These are phyloP conservation scores for Apiospora pterosperma DNA, from an alignment of 2,329 filamentous ascomycete species.

Conservation along the genomic window DNA sequence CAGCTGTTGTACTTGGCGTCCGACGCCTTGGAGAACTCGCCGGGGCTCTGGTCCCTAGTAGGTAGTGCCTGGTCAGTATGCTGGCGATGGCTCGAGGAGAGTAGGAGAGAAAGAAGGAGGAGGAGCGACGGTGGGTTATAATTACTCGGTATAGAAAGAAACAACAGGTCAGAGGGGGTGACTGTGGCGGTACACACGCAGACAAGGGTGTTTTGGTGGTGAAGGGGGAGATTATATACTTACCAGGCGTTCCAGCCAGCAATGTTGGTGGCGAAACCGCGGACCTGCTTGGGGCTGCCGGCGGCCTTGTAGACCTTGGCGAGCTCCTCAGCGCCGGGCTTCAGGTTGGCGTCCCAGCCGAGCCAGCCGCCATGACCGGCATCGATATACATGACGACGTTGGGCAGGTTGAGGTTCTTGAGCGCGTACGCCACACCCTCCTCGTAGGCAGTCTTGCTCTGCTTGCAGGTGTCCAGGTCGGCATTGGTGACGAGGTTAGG, in stretches of 20 bases:
- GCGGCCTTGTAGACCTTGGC: slow-evolving; percentile 49
- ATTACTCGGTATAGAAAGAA: too few relatives aligned
- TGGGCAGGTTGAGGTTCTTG: slow-evolving; percentile 47
- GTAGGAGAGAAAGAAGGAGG: slow-evolving; percentile 33
- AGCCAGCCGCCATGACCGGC: slow-evolving; percentile 59
- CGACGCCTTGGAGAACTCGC: slow-evolving; percentile 27
- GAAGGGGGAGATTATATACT: slow-evolving; percentile 11
- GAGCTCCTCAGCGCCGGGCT: slow-evolving; percentile 46
- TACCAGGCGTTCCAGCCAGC: slow-evolving; percentile 53
- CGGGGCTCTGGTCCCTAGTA: slow-evolving; percentile 23
- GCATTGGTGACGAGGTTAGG: slow-evolving; percentile 58
- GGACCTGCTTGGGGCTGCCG: slow-evolving; percentile 43
- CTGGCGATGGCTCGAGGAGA: not conserved
- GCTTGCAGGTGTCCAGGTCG: slow-evolving; percentile 46
- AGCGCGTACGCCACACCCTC: slow-evolving; percentile 47
- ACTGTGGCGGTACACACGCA: not conserved
- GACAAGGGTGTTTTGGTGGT: too few relatives aligned
- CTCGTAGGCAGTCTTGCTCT: slow-evolving; percentile 46
- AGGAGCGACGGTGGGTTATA: slow-evolving; percentile 23
- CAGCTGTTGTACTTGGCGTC: slow-evolving; percentile 38
- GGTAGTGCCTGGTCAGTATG: slow-evolving; percentile 6
- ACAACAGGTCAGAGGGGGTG: too few relatives aligned
- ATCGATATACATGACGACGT: slow-evolving; percentile 58
- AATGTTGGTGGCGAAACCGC: slow-evolving; percentile 52
- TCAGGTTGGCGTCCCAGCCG: slow-evolving; percentile 55